These are phyloP conservation scores for Rutstroemia sp. DNA, from an alignment of 2,329 filamentous ascomycete genomes.

Conservation along the genomic window DNA sequence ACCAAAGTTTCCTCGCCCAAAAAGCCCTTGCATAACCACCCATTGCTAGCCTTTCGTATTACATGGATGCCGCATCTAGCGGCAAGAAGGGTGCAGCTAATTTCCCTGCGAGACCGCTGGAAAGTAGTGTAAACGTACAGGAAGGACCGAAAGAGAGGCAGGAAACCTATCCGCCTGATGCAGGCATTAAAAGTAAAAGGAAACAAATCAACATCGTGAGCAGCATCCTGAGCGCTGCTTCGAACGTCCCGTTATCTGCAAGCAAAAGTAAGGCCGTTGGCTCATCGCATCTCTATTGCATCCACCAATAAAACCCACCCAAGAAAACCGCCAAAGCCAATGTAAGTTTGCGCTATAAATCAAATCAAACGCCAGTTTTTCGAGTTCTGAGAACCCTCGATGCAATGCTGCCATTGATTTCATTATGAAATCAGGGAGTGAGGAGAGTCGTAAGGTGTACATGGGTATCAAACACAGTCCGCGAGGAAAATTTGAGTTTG, in stretches of 20 bases:
- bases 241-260: neutral
- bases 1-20: too few species aligned
- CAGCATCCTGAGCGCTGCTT: too few species aligned
- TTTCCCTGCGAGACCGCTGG: too few species aligned
- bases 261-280: neutral
- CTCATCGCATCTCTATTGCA: neutral
- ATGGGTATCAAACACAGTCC: constrained; percentile 25
- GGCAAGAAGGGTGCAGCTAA: too few species aligned
- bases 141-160: too few species aligned
- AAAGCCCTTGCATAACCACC: too few species aligned
- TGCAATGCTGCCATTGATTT: constrained; percentile 17
- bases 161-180: too few species aligned
- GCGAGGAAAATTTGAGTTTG: constrained; percentile 9
- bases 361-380: constrained; percentile 2
- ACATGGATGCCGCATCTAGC: too few species aligned
- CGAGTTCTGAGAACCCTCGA: constrained; percentile 8
- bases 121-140: too few species aligned
- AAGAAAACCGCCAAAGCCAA: neutral
- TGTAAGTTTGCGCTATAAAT: neutral
- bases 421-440: constrained; percentile 10
- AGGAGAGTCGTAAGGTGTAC: constrained; percentile 17
- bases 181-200: too few species aligned
- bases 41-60: too few species aligned
- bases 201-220: too few species aligned
- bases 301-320: neutral